These are phyloP conservation scores for Dipteronia sinensis DNA, from an alignment of 345 rosid genomes.

Conservation along the genomic window DNA sequence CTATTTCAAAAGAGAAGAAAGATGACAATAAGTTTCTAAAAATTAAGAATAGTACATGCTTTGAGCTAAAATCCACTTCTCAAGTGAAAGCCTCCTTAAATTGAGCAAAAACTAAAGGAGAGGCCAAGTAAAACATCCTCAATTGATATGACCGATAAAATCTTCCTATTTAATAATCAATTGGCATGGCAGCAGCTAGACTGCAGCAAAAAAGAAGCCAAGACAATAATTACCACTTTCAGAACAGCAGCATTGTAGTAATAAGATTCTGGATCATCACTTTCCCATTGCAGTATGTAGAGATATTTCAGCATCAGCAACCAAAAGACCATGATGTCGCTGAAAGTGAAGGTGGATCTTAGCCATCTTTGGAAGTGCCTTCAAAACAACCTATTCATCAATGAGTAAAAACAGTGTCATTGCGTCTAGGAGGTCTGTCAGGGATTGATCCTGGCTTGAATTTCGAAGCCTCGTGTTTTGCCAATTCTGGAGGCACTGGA, in stretches of 20 bases:
- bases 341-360: neutral
- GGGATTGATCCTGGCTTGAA: conserved; percentile 92
- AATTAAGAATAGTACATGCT: neutral
- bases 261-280: conserved; percentile 8
- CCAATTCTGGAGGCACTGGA: conserved; percentile 87
- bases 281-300: conserved; percentile 3
- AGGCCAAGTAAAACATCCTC: conserved; percentile 1
- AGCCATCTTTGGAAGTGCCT: neutral
- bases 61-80: neutral
- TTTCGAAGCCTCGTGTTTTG: conserved; percentile 92
- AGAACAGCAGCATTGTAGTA: neutral
- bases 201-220: conserved; percentile 2
- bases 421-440: conserved; percentile 90
- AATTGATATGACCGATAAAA: conserved; percentile 9
- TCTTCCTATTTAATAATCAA: conserved; percentile 15
- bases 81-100: neutral
- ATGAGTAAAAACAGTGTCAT: conserved; percentile 82
- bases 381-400: conserved; percentile 33
- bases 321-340: conserved; percentile 1
- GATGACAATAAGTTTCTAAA: neutral
- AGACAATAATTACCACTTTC: neutral
- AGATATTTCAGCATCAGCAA: neutral
- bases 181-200: conserved; percentile 6
- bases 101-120: neutral
- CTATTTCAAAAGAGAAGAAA: neutral